These are phyloP conservation scores for Blastosporella zonata DNA, from an alignment of 1,284 basidiomycete species.

Conservation along the genomic window DNA sequence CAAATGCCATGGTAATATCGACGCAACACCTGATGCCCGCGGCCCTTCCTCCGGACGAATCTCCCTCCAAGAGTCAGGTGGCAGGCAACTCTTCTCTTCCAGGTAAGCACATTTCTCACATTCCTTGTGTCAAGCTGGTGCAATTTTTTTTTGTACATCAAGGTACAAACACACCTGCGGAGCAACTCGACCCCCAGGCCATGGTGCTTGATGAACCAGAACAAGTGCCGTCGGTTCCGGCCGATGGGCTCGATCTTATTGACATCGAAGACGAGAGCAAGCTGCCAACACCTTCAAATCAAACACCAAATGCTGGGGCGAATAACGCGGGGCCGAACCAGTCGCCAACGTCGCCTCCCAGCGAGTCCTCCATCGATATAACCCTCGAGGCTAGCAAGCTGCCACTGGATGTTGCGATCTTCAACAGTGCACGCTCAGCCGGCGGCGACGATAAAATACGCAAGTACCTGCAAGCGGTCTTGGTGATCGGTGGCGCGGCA, in stretches of 20 bases:
- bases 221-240: slow-evolving; percentile 25
- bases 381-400: slow-evolving; percentile 85
- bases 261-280: slow-evolving; percentile 52
- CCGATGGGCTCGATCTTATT: slow-evolving; percentile 43
- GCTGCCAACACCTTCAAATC: slow-evolving; percentile 25
- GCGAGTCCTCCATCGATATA: slow-evolving; percentile 63
- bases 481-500: slow-evolving; percentile 85
- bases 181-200: slow-evolving; percentile 27
- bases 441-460: slow-evolving; percentile 88
- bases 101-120: slow-evolving; percentile 12
- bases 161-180: slow-evolving; percentile 25
- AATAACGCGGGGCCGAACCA: slow-evolving; percentile 12
- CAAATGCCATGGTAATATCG: slow-evolving; percentile 82
- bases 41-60: slow-evolving; percentile 12
- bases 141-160: slow-evolving; percentile 6
- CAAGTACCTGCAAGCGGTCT: slow-evolving; percentile 84
- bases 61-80: slow-evolving; percentile 12
- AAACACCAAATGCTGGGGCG: slow-evolving; percentile 10
- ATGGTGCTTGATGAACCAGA: slow-evolving; percentile 32
- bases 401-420: slow-evolving; percentile 92
- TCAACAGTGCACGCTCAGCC: slow-evolving; percentile 83
- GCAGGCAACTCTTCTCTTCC: slow-evolving; percentile 12
- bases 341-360: slow-evolving; percentile 28
- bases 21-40: slow-evolving; percentile 74
- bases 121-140: background rate